These are phyloP conservation scores for Spirogloea muscicola DNA, from an alignment of 139 green algal species.

Conservation along the genomic window DNA sequence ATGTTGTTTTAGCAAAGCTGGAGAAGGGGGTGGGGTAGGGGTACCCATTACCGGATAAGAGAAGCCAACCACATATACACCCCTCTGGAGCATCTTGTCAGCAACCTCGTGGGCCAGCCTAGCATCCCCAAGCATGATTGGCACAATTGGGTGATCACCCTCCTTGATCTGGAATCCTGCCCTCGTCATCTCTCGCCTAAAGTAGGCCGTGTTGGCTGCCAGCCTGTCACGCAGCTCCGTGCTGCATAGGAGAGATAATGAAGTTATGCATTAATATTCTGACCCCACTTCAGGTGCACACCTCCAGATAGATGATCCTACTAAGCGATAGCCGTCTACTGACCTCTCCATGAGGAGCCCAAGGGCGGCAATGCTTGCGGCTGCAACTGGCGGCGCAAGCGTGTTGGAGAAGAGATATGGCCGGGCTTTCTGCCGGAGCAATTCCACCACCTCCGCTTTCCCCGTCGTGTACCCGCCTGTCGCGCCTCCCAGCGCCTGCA, in stretches of 20 bases:
- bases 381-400: slow-evolving; percentile 56
- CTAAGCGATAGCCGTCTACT: too few species aligned
- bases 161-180: slow-evolving; percentile 57
- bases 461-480: slow-evolving; percentile 65
- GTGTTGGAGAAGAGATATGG: slow-evolving; percentile 73
- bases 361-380: slow-evolving; percentile 54
- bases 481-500: slow-evolving; percentile 61
- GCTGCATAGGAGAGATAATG: too few species aligned
- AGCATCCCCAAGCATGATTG: slow-evolving; percentile 69
- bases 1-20: not conserved
- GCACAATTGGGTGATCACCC: slow-evolving; percentile 62
- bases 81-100: slow-evolving; percentile 51
- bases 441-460: slow-evolving; percentile 49
- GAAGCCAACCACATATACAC: slow-evolving; percentile 61
- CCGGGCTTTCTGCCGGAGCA: slow-evolving; percentile 61
- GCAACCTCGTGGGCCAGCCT: slow-evolving; percentile 56
- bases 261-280: too few species aligned
- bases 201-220: slow-evolving; percentile 56
- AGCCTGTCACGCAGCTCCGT: slow-evolving; percentile 51
- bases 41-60: slow-evolving; percentile 50
- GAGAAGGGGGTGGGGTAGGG: not conserved
- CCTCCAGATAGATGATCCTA: too few species aligned
- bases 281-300: too few species aligned
- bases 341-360: slow-evolving; percentile 48
- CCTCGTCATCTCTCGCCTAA: slow-evolving; percentile 51